A percentile compares a stretch with the other conserved stretches of the same genome.
Conservation (phyloP, 768 basidiomycete species). For the Gautieria morchelliformis region DNA sequence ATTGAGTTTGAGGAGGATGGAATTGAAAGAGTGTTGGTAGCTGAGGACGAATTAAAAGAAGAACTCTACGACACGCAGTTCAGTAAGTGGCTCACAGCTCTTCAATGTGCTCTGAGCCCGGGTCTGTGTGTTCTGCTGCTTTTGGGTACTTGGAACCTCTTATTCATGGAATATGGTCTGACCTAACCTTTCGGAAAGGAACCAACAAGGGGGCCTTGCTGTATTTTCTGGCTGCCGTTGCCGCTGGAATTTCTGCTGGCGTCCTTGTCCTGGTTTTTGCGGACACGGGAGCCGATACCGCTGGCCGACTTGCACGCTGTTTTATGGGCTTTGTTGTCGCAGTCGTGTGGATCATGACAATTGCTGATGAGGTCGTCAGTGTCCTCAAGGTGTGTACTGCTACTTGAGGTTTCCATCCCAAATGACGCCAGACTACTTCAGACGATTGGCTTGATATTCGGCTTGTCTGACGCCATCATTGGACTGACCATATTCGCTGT, state of each 20-base stretch:
- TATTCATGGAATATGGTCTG: neutral
- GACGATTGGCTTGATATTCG: constrained; percentile 91
- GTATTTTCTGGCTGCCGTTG: constrained; percentile 43
- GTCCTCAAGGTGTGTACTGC: constrained; percentile 61
- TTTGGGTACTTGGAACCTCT: constrained; percentile 47
- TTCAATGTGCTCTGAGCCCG: constrained; percentile 77
- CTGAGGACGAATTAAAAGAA: constrained; percentile 65
- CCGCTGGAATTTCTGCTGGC: constrained; percentile 46
- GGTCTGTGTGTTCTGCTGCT: constrained; percentile 65
- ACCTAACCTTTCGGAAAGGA: constrained; percentile 25
- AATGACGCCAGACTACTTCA: constrained; percentile 21
- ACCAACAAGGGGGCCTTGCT: constrained; percentile 35
- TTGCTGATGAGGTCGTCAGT: constrained; percentile 91
- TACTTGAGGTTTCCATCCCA: neutral
- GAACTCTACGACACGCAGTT: constrained; percentile 56
- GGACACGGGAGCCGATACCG: constrained; percentile 44
- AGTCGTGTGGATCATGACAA: constrained; percentile 97
- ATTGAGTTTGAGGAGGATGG: constrained; percentile 73
- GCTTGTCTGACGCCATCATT: constrained; percentile 93
- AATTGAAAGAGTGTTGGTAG: constrained; percentile 55
- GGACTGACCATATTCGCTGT: constrained; percentile 95
- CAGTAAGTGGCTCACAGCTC: constrained; percentile 78
- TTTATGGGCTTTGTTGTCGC: constrained; percentile 86
- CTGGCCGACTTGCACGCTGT: constrained; percentile 62
- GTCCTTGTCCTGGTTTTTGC: constrained; percentile 51